Evolutionary conservation across 805 yeast genomes (phyloP).

Genomic region (Saturnispora quitensis): DNA sequence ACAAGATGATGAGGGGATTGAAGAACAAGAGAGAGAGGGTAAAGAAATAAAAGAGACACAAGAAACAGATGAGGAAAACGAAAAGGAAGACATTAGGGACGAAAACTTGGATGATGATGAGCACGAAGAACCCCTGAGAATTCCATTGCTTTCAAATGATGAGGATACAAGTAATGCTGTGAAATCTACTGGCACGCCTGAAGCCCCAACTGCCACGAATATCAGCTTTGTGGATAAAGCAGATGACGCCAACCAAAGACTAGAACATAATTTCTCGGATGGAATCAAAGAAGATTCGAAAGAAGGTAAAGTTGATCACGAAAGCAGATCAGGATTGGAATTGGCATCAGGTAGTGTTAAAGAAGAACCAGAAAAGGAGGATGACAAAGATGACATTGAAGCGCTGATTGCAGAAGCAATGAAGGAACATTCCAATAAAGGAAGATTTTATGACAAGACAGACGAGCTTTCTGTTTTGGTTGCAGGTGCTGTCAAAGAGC

Average conservation of each 20-base stretch:
- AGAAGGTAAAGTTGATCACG: background rate
- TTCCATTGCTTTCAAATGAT: background rate
- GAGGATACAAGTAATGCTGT: too few species aligned
- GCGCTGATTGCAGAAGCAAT: constrained; percentile 2
- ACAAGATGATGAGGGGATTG: background rate
- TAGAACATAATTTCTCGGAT: background rate
- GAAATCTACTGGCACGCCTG: background rate
- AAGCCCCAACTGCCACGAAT: background rate
- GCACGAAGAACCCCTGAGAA: background rate
- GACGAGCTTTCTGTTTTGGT: constrained; percentile 5
- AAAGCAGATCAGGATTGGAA: too few species aligned
- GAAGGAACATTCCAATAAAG: constrained; percentile 3
- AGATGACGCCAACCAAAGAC: background rate
- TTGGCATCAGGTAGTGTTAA: too few species aligned
- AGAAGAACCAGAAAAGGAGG: background rate
- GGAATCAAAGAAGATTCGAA: constrained; percentile 4
- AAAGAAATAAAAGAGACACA: background rate
- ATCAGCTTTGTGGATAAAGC: background rate
- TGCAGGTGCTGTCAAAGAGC: constrained; percentile 4
- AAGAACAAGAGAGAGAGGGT: background rate
- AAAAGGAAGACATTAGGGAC: background rate
- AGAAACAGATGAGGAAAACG: background rate
- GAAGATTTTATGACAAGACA: constrained; percentile 2
- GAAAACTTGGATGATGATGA: background rate
- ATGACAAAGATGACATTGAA: constrained; percentile 6